These are phyloP conservation scores for Pinus albicaulis DNA, from an alignment of 75 land plant species.

Conservation along the genomic window DNA sequence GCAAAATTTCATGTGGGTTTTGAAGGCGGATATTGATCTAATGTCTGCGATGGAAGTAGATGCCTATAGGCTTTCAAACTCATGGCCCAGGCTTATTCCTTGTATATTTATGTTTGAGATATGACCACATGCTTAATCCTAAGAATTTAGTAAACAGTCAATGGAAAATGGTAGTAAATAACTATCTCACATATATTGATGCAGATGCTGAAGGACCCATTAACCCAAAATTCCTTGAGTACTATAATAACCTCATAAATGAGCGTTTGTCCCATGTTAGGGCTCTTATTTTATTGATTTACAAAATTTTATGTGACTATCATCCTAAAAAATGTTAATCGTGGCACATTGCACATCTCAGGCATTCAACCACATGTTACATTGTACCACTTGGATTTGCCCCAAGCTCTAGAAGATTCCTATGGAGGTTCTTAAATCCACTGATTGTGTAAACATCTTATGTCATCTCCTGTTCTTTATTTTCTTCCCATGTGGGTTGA, in stretches of 20 bases:
- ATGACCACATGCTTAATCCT: neutral
- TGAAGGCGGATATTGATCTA: conserved; percentile 37
- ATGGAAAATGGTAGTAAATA: too few relatives aligned
- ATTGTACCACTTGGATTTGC: conserved; percentile 38
- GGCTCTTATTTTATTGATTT: neutral
- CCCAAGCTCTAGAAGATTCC: conserved; percentile 48
- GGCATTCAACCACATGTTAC: conserved; percentile 47
- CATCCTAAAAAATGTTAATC: neutral
- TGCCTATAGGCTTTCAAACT: conserved; percentile 44
- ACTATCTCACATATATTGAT: too few relatives aligned
- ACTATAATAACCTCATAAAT: too few relatives aligned
- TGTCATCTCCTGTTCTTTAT: neutral
- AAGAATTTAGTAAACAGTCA: too few relatives aligned
- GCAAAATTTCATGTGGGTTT: neutral
- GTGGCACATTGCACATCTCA: neutral
- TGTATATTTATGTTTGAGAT: conserved; percentile 9
- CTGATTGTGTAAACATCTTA: conserved; percentile 14
- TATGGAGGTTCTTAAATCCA: conserved; percentile 37
- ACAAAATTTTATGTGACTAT: neutral
- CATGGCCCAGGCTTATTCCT: conserved; percentile 50
- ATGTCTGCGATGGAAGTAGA: conserved; percentile 30
- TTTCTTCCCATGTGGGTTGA: too few relatives aligned
- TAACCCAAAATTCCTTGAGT: too few relatives aligned
- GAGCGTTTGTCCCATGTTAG: conserved; percentile 1
- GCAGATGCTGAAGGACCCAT: too few relatives aligned